phyloP scores from a whole-genome alignment of 768 basidiomycete genomes.

The Sporobolomyces phaffii region DNA sequence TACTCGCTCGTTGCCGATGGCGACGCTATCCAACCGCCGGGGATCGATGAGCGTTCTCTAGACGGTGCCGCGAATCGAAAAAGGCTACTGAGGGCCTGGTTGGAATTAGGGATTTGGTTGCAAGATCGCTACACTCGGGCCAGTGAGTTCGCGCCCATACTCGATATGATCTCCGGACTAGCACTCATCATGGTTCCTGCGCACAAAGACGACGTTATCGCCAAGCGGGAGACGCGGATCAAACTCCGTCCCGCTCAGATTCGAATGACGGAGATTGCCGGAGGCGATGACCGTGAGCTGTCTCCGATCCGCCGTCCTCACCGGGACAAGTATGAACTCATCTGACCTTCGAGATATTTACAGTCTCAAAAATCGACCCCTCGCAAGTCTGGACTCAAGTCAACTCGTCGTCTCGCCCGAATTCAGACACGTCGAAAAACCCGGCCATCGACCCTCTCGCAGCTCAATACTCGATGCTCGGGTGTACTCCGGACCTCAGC shows the following conservation, averaged over 20 bases:
- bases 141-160: no score
- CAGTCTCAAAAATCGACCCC: neutral
- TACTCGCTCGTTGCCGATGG: neutral
- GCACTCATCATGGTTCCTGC: neutral
- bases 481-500: constrained; percentile 19
- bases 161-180: no score
- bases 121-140: neutral
- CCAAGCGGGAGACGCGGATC: constrained; percentile 5
- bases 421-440: neutral
- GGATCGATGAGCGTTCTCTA: neutral
- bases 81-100: constrained; percentile 21
- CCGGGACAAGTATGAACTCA: no score
- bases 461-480: constrained; percentile 7
- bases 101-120: constrained; percentile 26
- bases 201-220: neutral
- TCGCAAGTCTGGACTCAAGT: neutral
- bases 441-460: constrained; percentile 11
- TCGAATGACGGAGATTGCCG: neutral
- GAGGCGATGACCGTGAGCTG: constrained; percentile 20
- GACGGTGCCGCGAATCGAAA: neutral
- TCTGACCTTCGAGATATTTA: neutral
- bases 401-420: neutral
- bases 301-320: neutral
- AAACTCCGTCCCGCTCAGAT: neutral
- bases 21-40: neutral